phyloP scores from a whole-genome alignment of 1,139 yeast species.

The Debaryomycetaceae sp. region DNA sequence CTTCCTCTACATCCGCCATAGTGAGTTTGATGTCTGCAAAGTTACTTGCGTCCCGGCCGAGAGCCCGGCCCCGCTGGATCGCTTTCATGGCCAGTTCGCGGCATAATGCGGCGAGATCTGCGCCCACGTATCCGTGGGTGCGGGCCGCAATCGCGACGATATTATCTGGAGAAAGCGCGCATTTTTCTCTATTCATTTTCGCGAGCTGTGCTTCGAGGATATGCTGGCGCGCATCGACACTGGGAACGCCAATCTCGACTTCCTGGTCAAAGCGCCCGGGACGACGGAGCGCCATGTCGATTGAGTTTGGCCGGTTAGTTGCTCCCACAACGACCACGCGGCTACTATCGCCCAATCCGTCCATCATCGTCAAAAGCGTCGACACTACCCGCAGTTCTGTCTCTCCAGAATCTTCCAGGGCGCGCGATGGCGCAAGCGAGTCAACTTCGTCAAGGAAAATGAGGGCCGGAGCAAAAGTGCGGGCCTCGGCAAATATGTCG shows the following conservation, averaged over 20 bases:
- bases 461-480: constrained; percentile 73
- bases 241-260: constrained; percentile 71
- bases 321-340: constrained; percentile 76
- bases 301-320: constrained; percentile 63
- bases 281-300: constrained; percentile 47
- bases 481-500: constrained; percentile 76
- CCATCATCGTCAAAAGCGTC: constrained; percentile 79
- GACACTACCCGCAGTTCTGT: constrained; percentile 86
- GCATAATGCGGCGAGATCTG: constrained; percentile 80
- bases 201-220: constrained; percentile 52
- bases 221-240: constrained; percentile 52
- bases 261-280: constrained; percentile 86
- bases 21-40: constrained; percentile 16
- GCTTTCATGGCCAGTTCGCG: constrained; percentile 85
- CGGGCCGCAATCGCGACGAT: constrained; percentile 51
- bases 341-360: constrained; percentile 67
- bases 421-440: constrained; percentile 75
- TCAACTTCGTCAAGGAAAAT: constrained; percentile 89
- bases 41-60: constrained; percentile 10
- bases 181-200: constrained; percentile 48
- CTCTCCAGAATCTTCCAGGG: constrained; percentile 78
- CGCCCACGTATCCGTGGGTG: constrained; percentile 74
- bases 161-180: constrained; percentile 40
- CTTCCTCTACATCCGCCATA: constrained; percentile 48
- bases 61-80: constrained; percentile 45